Evolutionary conservation across 129 eudicot species (phyloP), one percentile per base, ranked within the genome.

Genomic region (Oenanthe sinensis): DNA sequence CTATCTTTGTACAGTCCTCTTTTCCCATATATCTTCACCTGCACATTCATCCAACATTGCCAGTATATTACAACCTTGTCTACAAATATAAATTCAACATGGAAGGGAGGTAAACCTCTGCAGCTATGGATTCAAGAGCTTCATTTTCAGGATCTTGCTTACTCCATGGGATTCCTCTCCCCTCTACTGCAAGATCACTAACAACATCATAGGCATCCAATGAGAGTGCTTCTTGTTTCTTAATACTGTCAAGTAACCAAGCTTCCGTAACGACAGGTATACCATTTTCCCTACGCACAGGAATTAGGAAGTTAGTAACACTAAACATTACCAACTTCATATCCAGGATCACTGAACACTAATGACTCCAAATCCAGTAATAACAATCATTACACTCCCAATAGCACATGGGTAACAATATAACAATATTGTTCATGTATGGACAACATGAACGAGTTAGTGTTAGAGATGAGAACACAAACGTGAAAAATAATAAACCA

Each of bases 1-100:
- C 90, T 85, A 79, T 90, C 99, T 75, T 87, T 96, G 63, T 92
- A 91, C 14, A 96, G 97, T 42, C 97, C 97, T 81, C 97, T 90
- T 85, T 96, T 92, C 22, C 97, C 99, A 76, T 84, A 96, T 80
- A 96, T 55, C 82, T 96, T 96, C 14, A 96, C 54, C 96, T 91
- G 89, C 44, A 81, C 17, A 48, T 33, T 65, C 43, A 14, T 20
- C 1, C 20, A 74, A n/a, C 52, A 44, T n/a, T 22, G 5, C 7
- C 52, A 4, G 1, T 39, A 43, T 4, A 72, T 40, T 33, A 20
- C 30, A 20, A 60, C 33, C 15, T 60, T 2, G 0, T 10, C 14
- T 9, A 9, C 3, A 9, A 28, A 42, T 14, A 22, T 12, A 46
- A 43, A 24, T 1, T 22, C 3, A 5, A 74, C 10, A 13, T 11